Conservation (phyloP, 2,329 filamentous ascomycete species). For the Camillea tinctor region DNA sequence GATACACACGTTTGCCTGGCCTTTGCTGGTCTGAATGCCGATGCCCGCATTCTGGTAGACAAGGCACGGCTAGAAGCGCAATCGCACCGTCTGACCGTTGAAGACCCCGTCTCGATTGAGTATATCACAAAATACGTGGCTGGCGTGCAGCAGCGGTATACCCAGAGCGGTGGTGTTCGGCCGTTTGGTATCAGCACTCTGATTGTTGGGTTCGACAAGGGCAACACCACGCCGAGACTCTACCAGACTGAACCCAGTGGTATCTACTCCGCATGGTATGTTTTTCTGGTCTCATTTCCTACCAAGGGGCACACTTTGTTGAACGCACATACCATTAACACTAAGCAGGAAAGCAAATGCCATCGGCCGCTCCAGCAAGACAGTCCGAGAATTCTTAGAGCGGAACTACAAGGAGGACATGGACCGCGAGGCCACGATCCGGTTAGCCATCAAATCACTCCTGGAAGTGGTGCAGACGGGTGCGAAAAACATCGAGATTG, state of each 20-base stretch:
- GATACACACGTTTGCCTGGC: slow-evolving; percentile 96
- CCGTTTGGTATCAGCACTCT: slow-evolving; percentile 99
- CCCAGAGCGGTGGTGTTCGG: slow-evolving; percentile 94
- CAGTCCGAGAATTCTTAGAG: slow-evolving; percentile 96
- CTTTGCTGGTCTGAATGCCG: slow-evolving; percentile 95
- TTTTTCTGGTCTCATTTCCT: slow-evolving; percentile 11
- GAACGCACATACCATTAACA: slow-evolving; percentile 8
- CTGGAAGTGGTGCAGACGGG: slow-evolving; percentile 98
- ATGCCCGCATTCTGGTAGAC: slow-evolving; percentile 96
- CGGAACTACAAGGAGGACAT: slow-evolving; percentile 98
- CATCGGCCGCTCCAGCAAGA: slow-evolving; percentile 97
- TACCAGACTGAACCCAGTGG: slow-evolving; percentile 99
- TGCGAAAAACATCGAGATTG: slow-evolving; percentile 99
- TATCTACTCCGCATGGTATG: slow-evolving; percentile 97
- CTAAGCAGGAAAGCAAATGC: slow-evolving; percentile 90
- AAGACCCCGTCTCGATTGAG: slow-evolving; percentile 96
- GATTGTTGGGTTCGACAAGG: slow-evolving; percentile 97
- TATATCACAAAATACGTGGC: slow-evolving; percentile 99
- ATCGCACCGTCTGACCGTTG: slow-evolving; percentile 93
- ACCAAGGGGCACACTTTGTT: not conserved
- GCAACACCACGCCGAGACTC: slow-evolving; percentile 81
- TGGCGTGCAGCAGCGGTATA: slow-evolving; percentile 97
- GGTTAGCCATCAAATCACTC: slow-evolving; percentile 95
- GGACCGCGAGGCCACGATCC: slow-evolving; percentile 94
- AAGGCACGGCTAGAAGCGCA: slow-evolving; percentile 97